Evolutionary conservation across 768 basidiomycete species (phyloP).

Genomic region (Lyophyllum semitale): DNA sequence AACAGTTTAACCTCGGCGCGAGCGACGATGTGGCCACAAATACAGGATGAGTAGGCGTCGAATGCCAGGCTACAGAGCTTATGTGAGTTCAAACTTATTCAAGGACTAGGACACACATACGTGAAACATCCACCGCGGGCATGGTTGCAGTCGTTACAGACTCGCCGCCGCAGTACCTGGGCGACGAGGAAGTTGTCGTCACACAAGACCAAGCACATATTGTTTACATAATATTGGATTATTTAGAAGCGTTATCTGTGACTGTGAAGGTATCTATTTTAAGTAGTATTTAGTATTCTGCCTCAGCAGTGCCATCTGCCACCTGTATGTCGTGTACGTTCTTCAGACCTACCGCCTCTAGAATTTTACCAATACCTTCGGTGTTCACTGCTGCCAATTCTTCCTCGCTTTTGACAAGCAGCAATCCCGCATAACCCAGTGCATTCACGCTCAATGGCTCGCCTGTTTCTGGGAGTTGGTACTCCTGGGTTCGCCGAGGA

Average conservation of each 20-base stretch:
- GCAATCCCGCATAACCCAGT: slow-evolving; percentile 86
- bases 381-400: slow-evolving; percentile 71
- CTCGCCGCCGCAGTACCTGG: no score
- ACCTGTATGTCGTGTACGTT: slow-evolving; percentile 72
- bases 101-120: neutral
- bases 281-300: slow-evolving; percentile 4
- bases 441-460: slow-evolving; percentile 76
- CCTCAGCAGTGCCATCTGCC: slow-evolving; percentile 36
- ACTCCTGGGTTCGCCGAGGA: slow-evolving; percentile 70
- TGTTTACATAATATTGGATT: no score
- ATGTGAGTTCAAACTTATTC: neutral
- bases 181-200: no score
- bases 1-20: slow-evolving; percentile 9
- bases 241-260: no score
- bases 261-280: neutral
- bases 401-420: slow-evolving; percentile 81
- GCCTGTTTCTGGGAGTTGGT: slow-evolving; percentile 53
- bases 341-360: slow-evolving; percentile 63
- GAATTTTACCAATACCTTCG: slow-evolving; percentile 63
- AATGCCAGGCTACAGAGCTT: neutral
- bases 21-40: slow-evolving; percentile 12
- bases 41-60: slow-evolving; percentile 5
- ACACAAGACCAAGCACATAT: slow-evolving; percentile 11
- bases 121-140: slow-evolving; percentile 1
- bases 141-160: neutral